Conservation (phyloP, 805 yeast genomes). For the Henningerozyma blattae region DNA sequence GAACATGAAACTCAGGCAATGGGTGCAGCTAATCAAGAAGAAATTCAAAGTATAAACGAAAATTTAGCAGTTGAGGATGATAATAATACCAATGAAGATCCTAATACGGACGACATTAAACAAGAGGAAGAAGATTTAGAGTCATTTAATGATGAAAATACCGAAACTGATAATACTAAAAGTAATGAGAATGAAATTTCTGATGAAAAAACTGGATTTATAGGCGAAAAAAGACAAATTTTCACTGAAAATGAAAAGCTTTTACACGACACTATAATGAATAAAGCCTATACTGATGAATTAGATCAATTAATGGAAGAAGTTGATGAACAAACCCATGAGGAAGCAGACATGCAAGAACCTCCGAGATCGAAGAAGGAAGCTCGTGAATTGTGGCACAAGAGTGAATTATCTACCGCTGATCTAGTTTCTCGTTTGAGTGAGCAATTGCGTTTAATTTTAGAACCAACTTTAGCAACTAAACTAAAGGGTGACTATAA, state of each 20-base stretch:
- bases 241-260: constrained; percentile 3
- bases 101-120: constrained; percentile 20
- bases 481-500: constrained; percentile 91
- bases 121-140: constrained; percentile 20
- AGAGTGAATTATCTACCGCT: constrained; percentile 73
- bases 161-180: constrained; percentile 16
- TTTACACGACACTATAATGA: not conserved
- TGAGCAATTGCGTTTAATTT: constrained; percentile 83
- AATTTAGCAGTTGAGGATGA: constrained; percentile 76
- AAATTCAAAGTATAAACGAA: constrained; percentile 63
- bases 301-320: constrained; percentile 24
- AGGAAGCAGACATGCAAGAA: constrained; percentile 14
- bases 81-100: constrained; percentile 24
- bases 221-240: constrained; percentile 34
- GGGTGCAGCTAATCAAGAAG: constrained; percentile 79
- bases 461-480: constrained; percentile 95
- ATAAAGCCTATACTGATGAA: constrained; percentile 9
- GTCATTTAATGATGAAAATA: constrained; percentile 8
- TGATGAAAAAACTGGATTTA: constrained; percentile 29
- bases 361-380: constrained; percentile 47
- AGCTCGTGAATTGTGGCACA: constrained; percentile 71
- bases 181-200: constrained; percentile 27
- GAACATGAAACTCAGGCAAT: constrained; percentile 80
- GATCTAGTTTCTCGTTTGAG: constrained; percentile 79
- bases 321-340: constrained; percentile 22